Evolutionary conservation across 228 moss, liverwort and hornwort species (phyloP).

Genomic region (Sphagnum magellanicum): DNA sequence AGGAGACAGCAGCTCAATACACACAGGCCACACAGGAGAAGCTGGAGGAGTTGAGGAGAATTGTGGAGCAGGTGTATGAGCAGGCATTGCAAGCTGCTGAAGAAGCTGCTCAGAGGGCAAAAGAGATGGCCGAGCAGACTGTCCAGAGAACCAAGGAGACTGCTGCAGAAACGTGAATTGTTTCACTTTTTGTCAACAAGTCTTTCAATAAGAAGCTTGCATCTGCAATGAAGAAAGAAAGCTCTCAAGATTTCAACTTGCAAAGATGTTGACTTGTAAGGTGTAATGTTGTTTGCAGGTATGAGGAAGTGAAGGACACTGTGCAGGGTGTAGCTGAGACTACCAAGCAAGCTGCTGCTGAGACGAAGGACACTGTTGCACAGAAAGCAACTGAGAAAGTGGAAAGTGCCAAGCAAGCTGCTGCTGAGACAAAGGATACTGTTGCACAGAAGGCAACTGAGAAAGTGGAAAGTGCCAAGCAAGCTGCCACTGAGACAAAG

Average conservation of each 20-base stretch:
- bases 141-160: conserved; percentile 2
- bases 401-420: too few species aligned
- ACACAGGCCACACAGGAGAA: neutral
- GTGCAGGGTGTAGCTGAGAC: too few species aligned
- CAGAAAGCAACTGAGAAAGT: too few species aligned
- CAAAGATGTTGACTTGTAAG: too few species aligned
- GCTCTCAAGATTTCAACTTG: too few species aligned
- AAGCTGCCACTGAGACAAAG: neutral
- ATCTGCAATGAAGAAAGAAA: too few species aligned
- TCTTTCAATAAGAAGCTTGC: too few species aligned
- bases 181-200: too few species aligned
- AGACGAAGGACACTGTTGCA: too few species aligned
- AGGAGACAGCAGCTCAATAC: neutral
- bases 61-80: neutral
- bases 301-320: too few species aligned
- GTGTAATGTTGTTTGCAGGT: too few species aligned
- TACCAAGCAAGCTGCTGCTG: too few species aligned
- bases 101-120: neutral
- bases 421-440: neutral
- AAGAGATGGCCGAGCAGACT: neutral
- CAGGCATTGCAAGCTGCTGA: neutral
- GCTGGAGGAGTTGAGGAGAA: neutral
- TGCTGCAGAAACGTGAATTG: neutral
- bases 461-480: neutral
- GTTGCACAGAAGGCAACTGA: neutral